These are phyloP conservation scores for Phytophthora meadii DNA, from an alignment of 352 stramenopile species.

Conservation along the genomic window DNA sequence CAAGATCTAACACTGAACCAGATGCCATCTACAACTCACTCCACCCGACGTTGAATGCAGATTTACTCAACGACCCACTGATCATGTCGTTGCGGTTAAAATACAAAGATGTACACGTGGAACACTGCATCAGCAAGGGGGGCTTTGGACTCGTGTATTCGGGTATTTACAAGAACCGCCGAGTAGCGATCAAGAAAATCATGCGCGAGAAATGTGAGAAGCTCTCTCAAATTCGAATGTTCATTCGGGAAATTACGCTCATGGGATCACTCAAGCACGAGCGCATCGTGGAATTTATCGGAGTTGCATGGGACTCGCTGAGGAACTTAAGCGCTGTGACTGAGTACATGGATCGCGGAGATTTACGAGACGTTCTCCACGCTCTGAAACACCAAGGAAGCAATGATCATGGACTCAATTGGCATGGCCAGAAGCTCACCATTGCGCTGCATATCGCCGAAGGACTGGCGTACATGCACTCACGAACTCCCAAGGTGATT, in stretches of 20 bases:
- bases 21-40: conserved; percentile 54
- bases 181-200: conserved; percentile 56
- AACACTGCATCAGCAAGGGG: conserved; percentile 51
- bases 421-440: conserved; percentile 55
- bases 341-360: conserved; percentile 79
- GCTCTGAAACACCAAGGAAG: conserved; percentile 40
- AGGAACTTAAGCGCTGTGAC: conserved; percentile 64
- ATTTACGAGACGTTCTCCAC: conserved; percentile 69
- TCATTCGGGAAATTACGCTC: conserved; percentile 68
- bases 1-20: conserved; percentile 26
- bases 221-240: conserved; percentile 44
- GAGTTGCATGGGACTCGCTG: conserved; percentile 69
- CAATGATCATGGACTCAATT: conserved; percentile 45
- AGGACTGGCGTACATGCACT: conserved; percentile 75
- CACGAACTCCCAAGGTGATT: conserved; percentile 68
- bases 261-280: conserved; percentile 65
- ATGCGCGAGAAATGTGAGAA: conserved; percentile 45
- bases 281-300: conserved; percentile 76
- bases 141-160: conserved; percentile 53
- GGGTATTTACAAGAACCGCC: conserved; percentile 40
- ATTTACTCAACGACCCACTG: conserved; percentile 45
- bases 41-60: conserved; percentile 39
- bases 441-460: conserved; percentile 74
- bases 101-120: conserved; percentile 47
- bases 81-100: conserved; percentile 47